Conservation (phyloP, 2,329 filamentous ascomycete genomes). For the Neonectria neomacrospora region DNA sequence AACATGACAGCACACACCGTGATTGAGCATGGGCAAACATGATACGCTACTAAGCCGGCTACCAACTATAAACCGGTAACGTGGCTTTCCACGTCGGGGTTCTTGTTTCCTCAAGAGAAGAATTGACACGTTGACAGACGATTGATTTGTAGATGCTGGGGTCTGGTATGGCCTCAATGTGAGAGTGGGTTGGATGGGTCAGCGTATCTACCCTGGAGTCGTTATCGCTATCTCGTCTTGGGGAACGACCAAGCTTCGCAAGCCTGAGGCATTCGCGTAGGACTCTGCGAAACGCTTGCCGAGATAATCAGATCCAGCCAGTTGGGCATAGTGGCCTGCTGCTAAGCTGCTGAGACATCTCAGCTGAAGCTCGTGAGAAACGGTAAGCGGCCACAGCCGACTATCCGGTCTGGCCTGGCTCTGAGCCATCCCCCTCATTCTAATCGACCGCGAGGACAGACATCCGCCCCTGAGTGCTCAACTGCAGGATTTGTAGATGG, state of each 20-base stretch:
- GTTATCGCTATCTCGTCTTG: neutral
- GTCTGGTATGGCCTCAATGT: slow-evolving; percentile 23
- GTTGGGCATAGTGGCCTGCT: neutral
- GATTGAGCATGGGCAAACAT: slow-evolving; percentile 12
- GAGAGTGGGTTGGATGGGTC: slow-evolving; percentile 1
- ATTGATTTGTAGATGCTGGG: slow-evolving; percentile 8
- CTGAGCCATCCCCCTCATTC: neutral
- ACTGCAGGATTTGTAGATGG: neutral
- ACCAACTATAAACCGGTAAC: slow-evolving; percentile 24
- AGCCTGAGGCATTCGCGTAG: neutral
- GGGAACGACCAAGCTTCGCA: neutral
- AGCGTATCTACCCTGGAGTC: neutral
- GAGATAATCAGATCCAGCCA: neutral
- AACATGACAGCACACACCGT: slow-evolving; percentile 25
- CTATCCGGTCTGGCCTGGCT: neutral
- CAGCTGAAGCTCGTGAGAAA: neutral
- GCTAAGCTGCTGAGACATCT: neutral
- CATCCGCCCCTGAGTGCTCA: neutral
- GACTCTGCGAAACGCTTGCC: neutral
- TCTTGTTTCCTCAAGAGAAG: slow-evolving; percentile 1
- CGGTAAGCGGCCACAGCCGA: neutral
- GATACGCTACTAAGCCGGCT: slow-evolving; percentile 7
- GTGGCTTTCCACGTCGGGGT: slow-evolving; percentile 18
- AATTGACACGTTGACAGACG: slow-evolving; percentile 17
- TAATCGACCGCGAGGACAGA: slow-evolving; percentile 18